Conservation (phyloP, 129 eudicot species). For the Chrysanthemum lavandulifolium region DNA sequence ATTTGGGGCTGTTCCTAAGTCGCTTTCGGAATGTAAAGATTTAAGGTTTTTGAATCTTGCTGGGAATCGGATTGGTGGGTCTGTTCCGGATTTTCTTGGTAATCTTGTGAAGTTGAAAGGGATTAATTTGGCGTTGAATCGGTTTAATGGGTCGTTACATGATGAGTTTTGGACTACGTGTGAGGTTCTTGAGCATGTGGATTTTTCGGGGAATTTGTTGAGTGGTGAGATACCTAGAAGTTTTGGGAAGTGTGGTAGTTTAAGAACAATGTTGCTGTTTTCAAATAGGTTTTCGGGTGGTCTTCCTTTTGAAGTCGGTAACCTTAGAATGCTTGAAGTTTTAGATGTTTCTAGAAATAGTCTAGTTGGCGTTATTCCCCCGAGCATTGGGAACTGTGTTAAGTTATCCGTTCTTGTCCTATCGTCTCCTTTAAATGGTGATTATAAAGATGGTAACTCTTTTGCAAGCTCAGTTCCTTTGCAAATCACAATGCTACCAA, state of each 20-base stretch:
- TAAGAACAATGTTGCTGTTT: slow-evolving; percentile 58
- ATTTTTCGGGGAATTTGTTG: slow-evolving; percentile 49
- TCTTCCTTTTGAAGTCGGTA: slow-evolving; percentile 55
- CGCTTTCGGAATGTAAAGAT: slow-evolving; percentile 44
- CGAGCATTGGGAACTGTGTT: slow-evolving; percentile 40
- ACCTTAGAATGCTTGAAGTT: slow-evolving; percentile 52
- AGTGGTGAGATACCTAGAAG: slow-evolving; percentile 46
- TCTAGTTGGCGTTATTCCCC: slow-evolving; percentile 43
- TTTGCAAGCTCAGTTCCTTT: slow-evolving; percentile 41
- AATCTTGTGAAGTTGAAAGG: slow-evolving; percentile 40
- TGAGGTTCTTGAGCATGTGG: slow-evolving; percentile 52
- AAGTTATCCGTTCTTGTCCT: slow-evolving; percentile 48
- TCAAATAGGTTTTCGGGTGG: slow-evolving; percentile 50
- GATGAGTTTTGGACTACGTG: slow-evolving; percentile 44
- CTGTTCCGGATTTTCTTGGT: slow-evolving; percentile 53
- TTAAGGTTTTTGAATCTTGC: slow-evolving; percentile 45
- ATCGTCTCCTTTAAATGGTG: slow-evolving; percentile 25
- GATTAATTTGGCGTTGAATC: slow-evolving; percentile 53
- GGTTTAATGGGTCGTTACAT: slow-evolving; percentile 39
- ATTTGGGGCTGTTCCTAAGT: slow-evolving; percentile 48
- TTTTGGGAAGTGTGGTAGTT: slow-evolving; percentile 43
- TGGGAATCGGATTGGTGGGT: slow-evolving; percentile 44
- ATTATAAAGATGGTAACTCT: slow-evolving; percentile 30
- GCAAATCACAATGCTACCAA: slow-evolving; percentile 39
- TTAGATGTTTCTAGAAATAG: slow-evolving; percentile 58